A percentile compares a stretch with the other conserved stretches of the same genome.
Conservation (phyloP, 73 alveolate genomes). For the Paramecium caudatum region DNA sequence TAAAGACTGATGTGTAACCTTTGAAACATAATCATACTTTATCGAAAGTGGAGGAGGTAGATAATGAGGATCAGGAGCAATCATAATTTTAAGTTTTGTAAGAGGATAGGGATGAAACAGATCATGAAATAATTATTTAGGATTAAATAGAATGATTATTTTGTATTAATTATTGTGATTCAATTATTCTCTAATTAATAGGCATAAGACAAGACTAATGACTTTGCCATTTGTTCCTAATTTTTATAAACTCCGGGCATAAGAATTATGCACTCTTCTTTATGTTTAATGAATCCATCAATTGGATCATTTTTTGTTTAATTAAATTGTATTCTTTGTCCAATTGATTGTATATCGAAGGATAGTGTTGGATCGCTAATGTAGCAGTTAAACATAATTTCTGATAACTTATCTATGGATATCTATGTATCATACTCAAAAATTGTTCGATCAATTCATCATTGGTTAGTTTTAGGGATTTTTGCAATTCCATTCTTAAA, state of each 20-base stretch:
- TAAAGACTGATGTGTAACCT: not conserved
- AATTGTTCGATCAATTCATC: slow-evolving; percentile 79
- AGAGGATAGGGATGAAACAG: slow-evolving; percentile 19
- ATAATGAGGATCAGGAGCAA: slow-evolving; percentile 45
- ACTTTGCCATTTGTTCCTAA: slow-evolving; percentile 80
- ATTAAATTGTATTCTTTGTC: slow-evolving; percentile 93
- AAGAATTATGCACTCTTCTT: slow-evolving; percentile 91
- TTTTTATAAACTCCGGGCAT: slow-evolving; percentile 94
- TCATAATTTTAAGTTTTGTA: slow-evolving; percentile 2
- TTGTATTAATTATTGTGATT: not conserved
- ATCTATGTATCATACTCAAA: slow-evolving; percentile 79
- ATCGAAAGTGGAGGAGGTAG: slow-evolving; percentile 53
- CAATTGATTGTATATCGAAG: slow-evolving; percentile 88
- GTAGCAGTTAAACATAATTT: slow-evolving; percentile 80
- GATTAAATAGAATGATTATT: too few species aligned
- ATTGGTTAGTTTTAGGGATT: slow-evolving; percentile 74
- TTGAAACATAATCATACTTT: slow-evolving; percentile 32
- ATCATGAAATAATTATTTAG: not conserved
- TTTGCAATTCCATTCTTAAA: slow-evolving; percentile 83
- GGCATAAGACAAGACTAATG: slow-evolving; percentile 79
- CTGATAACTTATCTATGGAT: slow-evolving; percentile 78
- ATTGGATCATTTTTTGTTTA: slow-evolving; percentile 92
- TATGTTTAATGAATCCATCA: slow-evolving; percentile 96
- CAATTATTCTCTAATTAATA: slow-evolving; percentile 59
- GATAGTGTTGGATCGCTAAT: slow-evolving; percentile 91